Conservation (phyloP, 2,329 filamentous ascomycete genomes). For the Epichloe festucae region DNA sequence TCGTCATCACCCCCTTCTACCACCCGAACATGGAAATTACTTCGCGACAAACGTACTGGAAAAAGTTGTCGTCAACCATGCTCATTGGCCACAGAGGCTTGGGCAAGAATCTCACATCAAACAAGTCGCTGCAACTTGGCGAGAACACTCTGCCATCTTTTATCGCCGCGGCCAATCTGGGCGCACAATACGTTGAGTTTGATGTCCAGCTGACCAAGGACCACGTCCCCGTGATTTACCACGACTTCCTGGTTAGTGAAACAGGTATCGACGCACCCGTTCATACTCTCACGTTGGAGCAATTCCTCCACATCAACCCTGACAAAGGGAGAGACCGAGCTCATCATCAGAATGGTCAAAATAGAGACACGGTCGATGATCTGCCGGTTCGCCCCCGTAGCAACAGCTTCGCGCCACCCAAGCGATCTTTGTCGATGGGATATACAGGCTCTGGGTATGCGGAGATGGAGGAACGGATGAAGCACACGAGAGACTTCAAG, state of each 20-base stretch:
- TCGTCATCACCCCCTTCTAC: constrained; percentile 85
- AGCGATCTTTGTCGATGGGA: constrained; percentile 44
- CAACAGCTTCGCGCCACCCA: constrained; percentile 25
- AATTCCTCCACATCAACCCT: constrained; percentile 79
- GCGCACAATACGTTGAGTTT: constrained; percentile 61
- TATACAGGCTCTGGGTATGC: constrained; percentile 27
- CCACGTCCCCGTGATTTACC: constrained; percentile 94
- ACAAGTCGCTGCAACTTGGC: constrained; percentile 81
- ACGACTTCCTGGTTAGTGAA: constrained; percentile 95
- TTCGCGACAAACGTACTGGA: constrained; percentile 91
- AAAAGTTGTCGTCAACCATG: constrained; percentile 80
- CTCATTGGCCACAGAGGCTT: constrained; percentile 60
- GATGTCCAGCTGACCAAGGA: constrained; percentile 99
- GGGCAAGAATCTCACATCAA: constrained; percentile 77
- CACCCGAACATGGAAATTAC: constrained; percentile 91
- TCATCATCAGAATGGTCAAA: background rate
- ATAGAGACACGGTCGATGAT: constrained; percentile 1
- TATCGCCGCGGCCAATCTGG: constrained; percentile 87
- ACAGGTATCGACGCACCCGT: constrained; percentile 95
- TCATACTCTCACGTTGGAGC: constrained; percentile 85
- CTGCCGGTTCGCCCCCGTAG: constrained; percentile 14
- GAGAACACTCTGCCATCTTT: constrained; percentile 96
- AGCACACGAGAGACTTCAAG: constrained; percentile 92
- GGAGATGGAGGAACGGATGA: constrained; percentile 70
- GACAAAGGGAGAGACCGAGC: constrained; percentile 25